Percentiles rank a stretch among this genome's conserved stretches.
These are phyloP conservation scores for Penicillium argentinense DNA, from an alignment of 495 filamentous ascomycete genomes.

Conservation along the genomic window DNA sequence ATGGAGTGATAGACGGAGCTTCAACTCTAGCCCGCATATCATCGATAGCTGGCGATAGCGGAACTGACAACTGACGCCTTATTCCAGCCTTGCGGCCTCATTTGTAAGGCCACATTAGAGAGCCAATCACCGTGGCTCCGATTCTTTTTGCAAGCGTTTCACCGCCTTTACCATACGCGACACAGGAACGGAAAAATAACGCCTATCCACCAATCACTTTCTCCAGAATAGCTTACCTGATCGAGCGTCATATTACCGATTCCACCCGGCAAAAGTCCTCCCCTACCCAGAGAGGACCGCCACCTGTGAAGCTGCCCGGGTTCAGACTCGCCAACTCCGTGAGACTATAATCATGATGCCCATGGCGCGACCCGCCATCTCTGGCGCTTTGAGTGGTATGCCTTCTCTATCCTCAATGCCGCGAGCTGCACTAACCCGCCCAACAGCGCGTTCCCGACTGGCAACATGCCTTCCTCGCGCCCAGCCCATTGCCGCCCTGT, in stretches of 20 bases:
- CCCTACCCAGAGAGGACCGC: slow-evolving; percentile 19
- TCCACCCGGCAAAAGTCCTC: slow-evolving; percentile 23
- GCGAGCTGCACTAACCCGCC: slow-evolving; percentile 11
- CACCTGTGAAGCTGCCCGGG: slow-evolving; percentile 17
- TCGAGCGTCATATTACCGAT: slow-evolving; percentile 14
- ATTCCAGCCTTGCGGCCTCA: background rate
- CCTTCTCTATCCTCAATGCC: background rate
- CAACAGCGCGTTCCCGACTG: slow-evolving; percentile 31
- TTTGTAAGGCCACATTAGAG: background rate
- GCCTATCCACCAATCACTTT: slow-evolving; percentile 7
- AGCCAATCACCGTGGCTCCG: slow-evolving; percentile 20
- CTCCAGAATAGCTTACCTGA: slow-evolving; percentile 16
- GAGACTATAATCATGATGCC: slow-evolving; percentile 28
- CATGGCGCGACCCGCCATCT: slow-evolving; percentile 28
- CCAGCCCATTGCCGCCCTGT: slow-evolving; percentile 36
- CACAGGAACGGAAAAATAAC: background rate
- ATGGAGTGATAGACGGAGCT: background rate
- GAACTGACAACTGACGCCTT: background rate
- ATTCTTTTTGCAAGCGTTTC: slow-evolving; percentile 20
- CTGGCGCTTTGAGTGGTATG: slow-evolving; percentile 36
- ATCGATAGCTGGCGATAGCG: slow-evolving; percentile 3
- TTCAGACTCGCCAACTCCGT: slow-evolving; percentile 1
- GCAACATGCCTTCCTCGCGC: slow-evolving; percentile 22
- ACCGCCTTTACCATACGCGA: slow-evolving; percentile 24
- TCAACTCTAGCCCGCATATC: background rate